Conservation (phyloP, 305 asterid species). For the Solanum hybrid region DNA sequence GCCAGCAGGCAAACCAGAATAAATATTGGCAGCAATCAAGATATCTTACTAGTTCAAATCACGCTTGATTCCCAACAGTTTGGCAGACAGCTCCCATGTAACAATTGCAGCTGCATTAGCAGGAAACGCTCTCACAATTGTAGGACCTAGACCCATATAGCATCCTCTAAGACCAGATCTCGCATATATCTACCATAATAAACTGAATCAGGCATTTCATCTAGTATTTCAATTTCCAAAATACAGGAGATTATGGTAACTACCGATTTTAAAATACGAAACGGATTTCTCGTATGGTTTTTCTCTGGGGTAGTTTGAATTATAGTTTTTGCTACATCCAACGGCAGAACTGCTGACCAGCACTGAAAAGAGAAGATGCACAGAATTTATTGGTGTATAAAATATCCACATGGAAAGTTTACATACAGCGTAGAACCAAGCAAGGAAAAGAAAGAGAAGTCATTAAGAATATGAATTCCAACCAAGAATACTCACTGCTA, state of each 20-base stretch:
- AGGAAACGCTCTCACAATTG: constrained; percentile 83
- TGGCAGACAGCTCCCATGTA: constrained; percentile 81
- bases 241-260: constrained; percentile 5
- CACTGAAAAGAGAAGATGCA: constrained; percentile 36
- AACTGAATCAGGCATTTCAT: constrained; percentile 17
- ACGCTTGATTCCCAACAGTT: constrained; percentile 64
- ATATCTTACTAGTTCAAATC: constrained; percentile 21
- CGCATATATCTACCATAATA: constrained; percentile 53
- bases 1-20: constrained; percentile 3
- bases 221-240: constrained; percentile 3
- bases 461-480: not conserved
- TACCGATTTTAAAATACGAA: constrained; percentile 54
- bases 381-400: not conserved
- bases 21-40: constrained; percentile 5
- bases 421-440: not conserved
- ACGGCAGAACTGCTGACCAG: constrained; percentile 74
- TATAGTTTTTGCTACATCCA: constrained; percentile 92
- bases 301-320: constrained; percentile 67
- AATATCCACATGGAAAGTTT: constrained; percentile 2
- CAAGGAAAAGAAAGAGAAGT: not conserved
- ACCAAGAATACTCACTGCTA: constrained; percentile 45
- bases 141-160: constrained; percentile 86
- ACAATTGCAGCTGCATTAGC: constrained; percentile 98
- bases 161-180: constrained; percentile 80
- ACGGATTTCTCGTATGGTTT: constrained; percentile 60